Evolutionary conservation across 1,284 basidiomycete genomes (phyloP), one percentile per base, ranked within the genome.

Genomic region (Psilocybe mexicana): DNA sequence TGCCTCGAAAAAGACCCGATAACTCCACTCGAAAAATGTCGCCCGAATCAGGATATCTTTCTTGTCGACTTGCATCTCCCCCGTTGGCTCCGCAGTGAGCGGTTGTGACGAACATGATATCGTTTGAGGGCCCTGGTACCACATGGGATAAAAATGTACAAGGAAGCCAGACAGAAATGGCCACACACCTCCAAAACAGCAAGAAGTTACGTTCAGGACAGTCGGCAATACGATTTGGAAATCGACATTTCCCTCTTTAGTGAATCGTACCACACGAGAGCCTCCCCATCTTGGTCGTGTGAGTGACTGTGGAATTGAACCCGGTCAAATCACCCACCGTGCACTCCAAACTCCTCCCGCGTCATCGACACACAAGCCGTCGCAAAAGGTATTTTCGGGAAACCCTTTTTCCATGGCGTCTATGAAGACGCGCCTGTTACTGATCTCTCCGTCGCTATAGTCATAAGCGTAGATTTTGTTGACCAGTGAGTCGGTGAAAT

Each of bases 321-420:
- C 43, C 56, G 8, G 30, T 6, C 52, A 55, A 7, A 6, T 35
- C 24, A 43, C 49, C 75, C 61, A 86, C 85, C 86, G 76, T 52
- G 87, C 86, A 65, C 84, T 84, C 86, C 87, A 89, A 53, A 88
- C 72, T 54, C 79, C 79, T n/a, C 86, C 86, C 57, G 84, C 81
- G 52, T 71, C 74, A 67, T 88, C 87, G 38, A 88, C 70, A 66
- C 86, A 88, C 33, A 89, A 72, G 2, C 87, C 86, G 67, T 89
- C 87, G 54, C 81, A 84, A 63, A 74, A 87, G 2, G 81, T 75
- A 43, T 76, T 70, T 49, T 77, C 70, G 10, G 77, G 71, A 28
- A 81, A 73, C 4, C 85, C 85, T 54, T 80, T 74, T 52, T 79
- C 77, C 54, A 82, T 70, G 6, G 82, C 80, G 65, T 89, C 81